A percentile compares a stretch with the other conserved stretches of the same genome.
These are phyloP conservation scores for Russula brevipes DNA, from an alignment of 768 basidiomycete genomes.

Conservation along the genomic window DNA sequence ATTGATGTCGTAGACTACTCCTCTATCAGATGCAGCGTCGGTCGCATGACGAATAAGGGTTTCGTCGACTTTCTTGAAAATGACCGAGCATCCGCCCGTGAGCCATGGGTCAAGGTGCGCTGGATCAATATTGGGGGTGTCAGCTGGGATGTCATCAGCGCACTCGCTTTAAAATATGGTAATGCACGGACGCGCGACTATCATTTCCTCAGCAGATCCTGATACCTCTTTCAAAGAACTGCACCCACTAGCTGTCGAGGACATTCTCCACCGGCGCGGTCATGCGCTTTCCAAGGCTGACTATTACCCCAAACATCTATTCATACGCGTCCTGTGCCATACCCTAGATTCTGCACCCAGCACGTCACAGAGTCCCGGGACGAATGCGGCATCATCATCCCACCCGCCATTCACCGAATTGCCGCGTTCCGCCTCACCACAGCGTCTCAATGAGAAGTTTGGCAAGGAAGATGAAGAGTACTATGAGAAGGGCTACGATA, in stretches of 20 bases:
- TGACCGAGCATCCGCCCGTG: constrained; percentile 40
- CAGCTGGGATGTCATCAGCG: constrained; percentile 69
- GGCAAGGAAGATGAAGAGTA: constrained; percentile 24
- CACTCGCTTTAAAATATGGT: constrained; percentile 62
- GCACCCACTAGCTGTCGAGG: constrained; percentile 69
- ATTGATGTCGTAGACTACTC: constrained; percentile 70
- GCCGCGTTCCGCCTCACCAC: constrained; percentile 36
- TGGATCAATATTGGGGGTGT: constrained; percentile 71
- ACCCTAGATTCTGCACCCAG: constrained; percentile 35
- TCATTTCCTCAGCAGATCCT: not conserved
- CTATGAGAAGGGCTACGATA: constrained; percentile 31
- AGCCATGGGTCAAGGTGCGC: constrained; percentile 61
- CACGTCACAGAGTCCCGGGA: not conserved
- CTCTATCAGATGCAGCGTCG: constrained; percentile 46
- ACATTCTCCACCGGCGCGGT: constrained; percentile 51
- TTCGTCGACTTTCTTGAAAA: constrained; percentile 54
- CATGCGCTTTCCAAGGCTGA: constrained; percentile 61
- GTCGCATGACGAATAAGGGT: constrained; percentile 53
- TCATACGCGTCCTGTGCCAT: constrained; percentile 64
- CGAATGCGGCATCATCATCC: not conserved
- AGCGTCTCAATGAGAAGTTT: constrained; percentile 22
- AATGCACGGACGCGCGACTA: constrained; percentile 19
- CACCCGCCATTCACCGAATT: constrained; percentile 28
- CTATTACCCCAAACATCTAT: constrained; percentile 66
- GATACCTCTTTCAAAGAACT: constrained; percentile 39